Base-by-base conservation (phyloP, 805 yeast genomes). In the Lachancea lanzarotensis region DNA sequence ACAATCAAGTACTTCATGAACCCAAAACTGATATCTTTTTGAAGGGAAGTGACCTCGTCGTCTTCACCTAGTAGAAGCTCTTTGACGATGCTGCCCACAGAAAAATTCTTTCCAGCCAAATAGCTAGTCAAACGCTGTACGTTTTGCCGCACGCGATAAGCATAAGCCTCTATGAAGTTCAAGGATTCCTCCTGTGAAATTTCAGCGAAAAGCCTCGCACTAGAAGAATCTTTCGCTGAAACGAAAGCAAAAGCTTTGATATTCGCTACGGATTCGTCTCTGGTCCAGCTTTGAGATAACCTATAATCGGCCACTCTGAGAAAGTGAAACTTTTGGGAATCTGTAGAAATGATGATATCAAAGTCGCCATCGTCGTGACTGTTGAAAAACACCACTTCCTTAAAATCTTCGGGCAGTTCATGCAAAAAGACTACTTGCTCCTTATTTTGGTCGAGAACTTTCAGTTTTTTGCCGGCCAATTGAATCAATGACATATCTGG, bases 241-340 rank as follows among this genome's bases (percentile, higher is more conserved):
- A 61, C 44, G 34, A 56, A 52, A 0, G 56, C 45, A 37, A 65
- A 62, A n/a, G 70, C 71, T 5, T 55, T 53, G 3, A 73, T 62
- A 26, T 66, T 52, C 3, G 70, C 58, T 3, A 72, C 46, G 0
- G 76, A 69, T 51, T 69, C 74, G 54, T 76, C 78, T 47, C 69
- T 65, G 2, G 43, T 22, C 81, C 81, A 76, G 9, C 42, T 32
- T 5, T 26, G 34, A 1, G 40, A 19, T 4, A 61, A 15, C 5
- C 42, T 46, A 2, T 65, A 66, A 40, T 65, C 54, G 5, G 44
- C 42, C 34, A 48, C 46, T 25, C 49, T 52, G 17, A 49, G 46
- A 43, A 52, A 58, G 30, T 52, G 20, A 34, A 48, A 60, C 5
- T 51, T 35, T 1, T 34, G 41, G 17, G 49, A 54, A 2, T 37